Evolutionary conservation across 345 rosid species (phyloP).

Genomic region (Camelina hispida): DNA sequence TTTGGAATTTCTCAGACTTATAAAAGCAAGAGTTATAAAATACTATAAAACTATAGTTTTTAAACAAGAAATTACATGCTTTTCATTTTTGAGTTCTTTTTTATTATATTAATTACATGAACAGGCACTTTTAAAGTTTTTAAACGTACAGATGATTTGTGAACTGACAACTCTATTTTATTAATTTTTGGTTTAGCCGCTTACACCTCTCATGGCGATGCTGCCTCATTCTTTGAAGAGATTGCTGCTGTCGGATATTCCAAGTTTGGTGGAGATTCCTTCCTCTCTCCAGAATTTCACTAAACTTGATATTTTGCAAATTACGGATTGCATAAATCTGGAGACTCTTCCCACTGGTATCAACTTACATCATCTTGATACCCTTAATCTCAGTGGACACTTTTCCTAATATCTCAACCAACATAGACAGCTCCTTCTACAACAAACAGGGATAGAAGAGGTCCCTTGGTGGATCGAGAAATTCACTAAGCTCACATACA

Average conservation of each 20-base stretch:
- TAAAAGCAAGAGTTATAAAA: too few species aligned
- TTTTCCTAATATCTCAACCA: constrained; percentile 29
- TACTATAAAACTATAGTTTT: too few species aligned
- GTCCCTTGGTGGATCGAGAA: constrained; percentile 19
- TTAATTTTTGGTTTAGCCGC: neutral
- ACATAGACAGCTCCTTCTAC: accelerated
- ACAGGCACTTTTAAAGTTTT: too few species aligned
- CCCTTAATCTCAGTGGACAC: neutral
- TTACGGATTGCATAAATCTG: constrained; percentile 16
- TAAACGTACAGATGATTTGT: too few species aligned
- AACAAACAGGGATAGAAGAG: neutral
- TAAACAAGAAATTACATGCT: too few species aligned
- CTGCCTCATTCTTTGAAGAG: neutral
- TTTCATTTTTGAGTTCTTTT: too few species aligned
- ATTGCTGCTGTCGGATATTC: neutral
- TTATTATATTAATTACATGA: too few species aligned
- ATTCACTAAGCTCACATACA: neutral
- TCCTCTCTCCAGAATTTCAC: neutral
- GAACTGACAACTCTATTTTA: too few species aligned
- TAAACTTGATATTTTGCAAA: neutral
- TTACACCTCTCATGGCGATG: neutral
- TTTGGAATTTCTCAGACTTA: too few species aligned
- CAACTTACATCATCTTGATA: neutral
- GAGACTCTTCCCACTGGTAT: neutral
- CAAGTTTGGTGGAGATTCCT: constrained; percentile 28